These are phyloP conservation scores for Gonium pectorale DNA, from an alignment of 139 green algal species.

Conservation along the genomic window DNA sequence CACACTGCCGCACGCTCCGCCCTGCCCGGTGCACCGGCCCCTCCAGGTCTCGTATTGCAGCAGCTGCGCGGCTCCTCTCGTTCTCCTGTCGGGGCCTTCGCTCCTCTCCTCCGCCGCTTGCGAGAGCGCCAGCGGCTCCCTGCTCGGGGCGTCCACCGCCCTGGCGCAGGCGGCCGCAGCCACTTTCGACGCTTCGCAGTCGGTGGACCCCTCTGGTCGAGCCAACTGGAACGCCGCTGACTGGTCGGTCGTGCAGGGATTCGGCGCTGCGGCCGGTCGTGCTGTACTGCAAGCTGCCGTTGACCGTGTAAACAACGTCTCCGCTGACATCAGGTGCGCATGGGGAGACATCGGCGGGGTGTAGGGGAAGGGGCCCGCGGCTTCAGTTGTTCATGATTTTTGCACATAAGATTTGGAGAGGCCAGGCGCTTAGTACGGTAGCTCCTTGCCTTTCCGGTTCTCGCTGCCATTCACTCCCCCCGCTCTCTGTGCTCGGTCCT, in stretches of 20 bases:
- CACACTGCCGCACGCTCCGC: too few species aligned
- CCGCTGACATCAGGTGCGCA: not conserved
- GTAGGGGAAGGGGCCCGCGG: too few species aligned
- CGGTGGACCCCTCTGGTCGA: constrained; percentile 4
- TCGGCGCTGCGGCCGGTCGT: not conserved
- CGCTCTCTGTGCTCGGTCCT: too few species aligned
- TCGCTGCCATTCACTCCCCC: too few species aligned
- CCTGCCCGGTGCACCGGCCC: not conserved
- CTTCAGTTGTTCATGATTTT: too few species aligned
- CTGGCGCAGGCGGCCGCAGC: not conserved
- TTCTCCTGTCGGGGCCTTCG: not conserved
- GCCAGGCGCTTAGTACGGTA: too few species aligned
- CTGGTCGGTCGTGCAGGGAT: not conserved
- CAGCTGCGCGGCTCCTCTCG: not conserved
- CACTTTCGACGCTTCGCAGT: constrained; percentile 23
- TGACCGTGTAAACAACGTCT: not conserved
- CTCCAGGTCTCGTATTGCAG: not conserved
- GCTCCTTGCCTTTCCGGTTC: too few species aligned
- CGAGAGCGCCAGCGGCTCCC: not conserved
- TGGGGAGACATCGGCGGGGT: too few species aligned
- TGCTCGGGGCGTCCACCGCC: not conserved
- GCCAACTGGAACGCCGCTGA: not conserved
- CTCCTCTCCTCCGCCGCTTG: constrained; percentile 1
- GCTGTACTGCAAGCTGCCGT: not conserved
- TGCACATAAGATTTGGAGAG: too few species aligned